Base-by-base conservation (phyloP, 495 filamentous ascomycete genomes). In the Xylaria cubensis region DNA sequence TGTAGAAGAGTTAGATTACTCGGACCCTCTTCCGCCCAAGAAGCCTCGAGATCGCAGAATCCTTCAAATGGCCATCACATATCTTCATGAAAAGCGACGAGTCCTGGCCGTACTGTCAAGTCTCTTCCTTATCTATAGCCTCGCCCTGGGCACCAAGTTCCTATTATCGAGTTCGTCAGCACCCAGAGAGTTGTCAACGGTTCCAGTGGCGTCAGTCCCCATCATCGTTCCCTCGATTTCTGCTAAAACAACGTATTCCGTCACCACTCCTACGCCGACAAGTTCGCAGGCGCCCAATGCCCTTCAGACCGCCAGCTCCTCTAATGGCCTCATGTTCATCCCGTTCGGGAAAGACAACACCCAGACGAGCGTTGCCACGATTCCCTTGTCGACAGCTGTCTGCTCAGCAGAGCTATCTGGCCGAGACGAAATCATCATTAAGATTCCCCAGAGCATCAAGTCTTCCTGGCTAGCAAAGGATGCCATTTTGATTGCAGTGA, bases 401-500 rank as follows among this genome's bases (percentile, higher is more conserved):
- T 85, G 82, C 75, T 83, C 80, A 32, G 82, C 80, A 42, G 75
- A 79, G 26, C 66, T 81, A 21, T 69, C 73, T 67, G 78, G 79
- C 44, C 77, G 76, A 51, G 82, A 81, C 50, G 80, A 85, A 66
- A 76, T 86, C 36, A 59, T 85, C 61, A 77, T 85, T 0, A 77
- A 73, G 26, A 75, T 86, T 17, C 81, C 84, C 0, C 73, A 73
- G 12, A 70, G 70, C 12, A 78, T 76, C 68, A 86, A 84, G 69
- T 76, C 79, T 19, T 68, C 75, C 29, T 86, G 82, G 81, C 75
- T 85, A 26, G 75, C 80, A 8, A 82, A 77, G 58, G 83, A 82
- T 34, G 80, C 82, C 10, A 81, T 86, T 61, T 72, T 81, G 42
- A 80, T 86, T 55, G 77, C 80, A n/a, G 83, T 84, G 17, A 80